A percentile compares a stretch with the other conserved stretches of the same genome.
Evolutionary conservation across 768 basidiomycete species (phyloP).

Genomic region (Kwoniella europaea): DNA sequence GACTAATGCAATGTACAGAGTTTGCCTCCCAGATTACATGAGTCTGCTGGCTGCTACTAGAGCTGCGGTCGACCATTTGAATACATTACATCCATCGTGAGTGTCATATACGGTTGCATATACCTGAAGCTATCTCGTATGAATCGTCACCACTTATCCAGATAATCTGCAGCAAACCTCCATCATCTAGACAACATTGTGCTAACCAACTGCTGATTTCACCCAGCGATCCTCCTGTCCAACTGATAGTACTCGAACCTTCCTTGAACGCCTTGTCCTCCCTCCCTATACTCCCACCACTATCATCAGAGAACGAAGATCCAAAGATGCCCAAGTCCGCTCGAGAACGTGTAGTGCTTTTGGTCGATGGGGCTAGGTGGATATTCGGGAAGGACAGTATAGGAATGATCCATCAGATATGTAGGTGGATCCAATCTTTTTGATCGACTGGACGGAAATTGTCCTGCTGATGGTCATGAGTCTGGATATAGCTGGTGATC

Average conservation of each 20-base stretch:
- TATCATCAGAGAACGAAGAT: constrained; percentile 17
- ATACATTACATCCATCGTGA: constrained; percentile 27
- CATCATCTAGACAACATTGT: too few species aligned
- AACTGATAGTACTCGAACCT: constrained; percentile 48
- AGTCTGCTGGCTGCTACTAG: constrained; percentile 33
- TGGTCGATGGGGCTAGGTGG: constrained; percentile 35
- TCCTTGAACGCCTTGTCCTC: constrained; percentile 23
- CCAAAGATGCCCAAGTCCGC: constrained; percentile 27
- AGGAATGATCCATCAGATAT: constrained; percentile 25
- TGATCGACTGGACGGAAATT: too few species aligned
- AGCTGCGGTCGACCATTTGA: constrained; percentile 35
- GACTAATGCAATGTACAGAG: constrained; percentile 20
- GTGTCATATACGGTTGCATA: background rate
- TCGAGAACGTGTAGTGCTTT: constrained; percentile 29
- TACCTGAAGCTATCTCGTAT: background rate
- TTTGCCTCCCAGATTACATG: constrained; percentile 40
- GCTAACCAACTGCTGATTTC: background rate
- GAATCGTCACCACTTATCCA: background rate
- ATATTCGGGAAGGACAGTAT: constrained; percentile 35
- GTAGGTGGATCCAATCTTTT: constrained; percentile 3
- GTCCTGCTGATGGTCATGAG: background rate
- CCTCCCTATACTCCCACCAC: constrained; percentile 35
- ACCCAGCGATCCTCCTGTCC: constrained; percentile 22
- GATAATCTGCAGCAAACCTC: background rate
- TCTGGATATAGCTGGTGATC: background rate